Base-by-base conservation (phyloP, 139 green algal species). In the Auxenochlorella pyrenoidosa region DNA sequence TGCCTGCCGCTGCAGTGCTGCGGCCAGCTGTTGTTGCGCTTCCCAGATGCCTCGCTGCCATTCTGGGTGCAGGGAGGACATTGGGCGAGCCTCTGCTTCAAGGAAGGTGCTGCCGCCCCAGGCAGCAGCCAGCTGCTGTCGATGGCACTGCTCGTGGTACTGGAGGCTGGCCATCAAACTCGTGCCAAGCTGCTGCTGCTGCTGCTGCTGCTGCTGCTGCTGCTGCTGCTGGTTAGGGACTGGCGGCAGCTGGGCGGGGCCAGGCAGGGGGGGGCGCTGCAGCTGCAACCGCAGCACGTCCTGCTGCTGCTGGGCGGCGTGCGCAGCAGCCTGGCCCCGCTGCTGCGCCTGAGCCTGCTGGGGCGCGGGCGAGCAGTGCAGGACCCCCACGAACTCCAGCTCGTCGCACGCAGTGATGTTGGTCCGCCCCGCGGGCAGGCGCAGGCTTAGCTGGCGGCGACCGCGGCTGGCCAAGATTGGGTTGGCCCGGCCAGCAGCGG, bases 121-220 rank as follows among this genome's bases (percentile, higher is more conserved):
- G 40, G 26, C 43, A 4, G 73, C 73, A 3, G 73, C 73, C 73
- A 80, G 41, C 41, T 80, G 73, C 73, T 80, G 73, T 26, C 41
- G 41, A 24, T 80, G 73, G 73, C 73, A 80, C 73, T 80, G 73
- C 73, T 80, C 73, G 8, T 80, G 73, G 41, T 80, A 60, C 73
- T 80, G 73, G 26, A 80, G 73, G 73, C 73, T 80, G 41, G 41
- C 73, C 73, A 80, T 41, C 40, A 80, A 22, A 36, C 15, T 77
- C 32, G 15, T 47, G 70, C 70, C 19, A 2, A 5, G 34, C n/a
- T 41, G 70, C 70, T 24, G 70, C 70, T 36, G 66, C n/a, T 71
- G 28, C 5, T 71, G 18, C 36, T 77, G 70, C 36, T 77, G 34
- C 8, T 41, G 34, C 70, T 77, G 70, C 68, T 75, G 68, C 68